Percentiles rank a stretch among this genome's conserved stretches.
Conservation (phyloP, 2,329 filamentous ascomycete species). For the Colletotrichum godetiae region DNA sequence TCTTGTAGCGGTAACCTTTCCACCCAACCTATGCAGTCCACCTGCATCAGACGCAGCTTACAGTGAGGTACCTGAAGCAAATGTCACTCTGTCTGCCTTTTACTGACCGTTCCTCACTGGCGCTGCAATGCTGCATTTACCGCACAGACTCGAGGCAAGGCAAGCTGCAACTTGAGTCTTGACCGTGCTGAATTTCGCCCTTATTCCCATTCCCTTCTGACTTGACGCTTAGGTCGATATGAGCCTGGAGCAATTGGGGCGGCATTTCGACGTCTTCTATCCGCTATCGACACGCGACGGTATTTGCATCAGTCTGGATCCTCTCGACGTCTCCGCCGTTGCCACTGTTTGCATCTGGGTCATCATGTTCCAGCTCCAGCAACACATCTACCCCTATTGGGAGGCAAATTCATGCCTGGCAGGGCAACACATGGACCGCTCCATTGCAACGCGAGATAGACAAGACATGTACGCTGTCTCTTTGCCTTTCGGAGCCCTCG, state of each 20-base stretch:
- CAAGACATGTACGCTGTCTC: neutral
- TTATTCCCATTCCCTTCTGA: neutral
- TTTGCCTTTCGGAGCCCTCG: neutral
- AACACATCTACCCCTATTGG: neutral
- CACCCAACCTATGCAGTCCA: neutral
- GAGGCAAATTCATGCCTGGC: slow-evolving; percentile 13
- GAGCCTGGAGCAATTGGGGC: neutral
- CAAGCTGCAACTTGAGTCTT: neutral
- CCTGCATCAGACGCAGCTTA: neutral
- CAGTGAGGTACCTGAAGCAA: neutral
- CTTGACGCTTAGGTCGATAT: neutral
- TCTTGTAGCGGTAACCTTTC: neutral
- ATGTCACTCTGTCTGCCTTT: neutral
- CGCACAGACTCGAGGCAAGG: slow-evolving; percentile 17
- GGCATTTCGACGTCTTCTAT: neutral
- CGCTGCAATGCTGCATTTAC: slow-evolving; percentile 14
- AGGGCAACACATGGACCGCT: neutral
- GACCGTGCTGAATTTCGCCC: neutral
- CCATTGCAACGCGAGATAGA: neutral
- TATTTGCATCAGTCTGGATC: slow-evolving; percentile 2
- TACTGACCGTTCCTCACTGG: neutral
- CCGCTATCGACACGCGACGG: neutral
- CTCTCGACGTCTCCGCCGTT: slow-evolving; percentile 8
- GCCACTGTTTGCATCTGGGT: neutral
- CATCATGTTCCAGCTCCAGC: neutral